A percentile compares a stretch with the other conserved stretches of the same genome.
phyloP scores from a whole-genome alignment of 2,329 filamentous ascomycete genomes.

The Neonectria hederae region DNA sequence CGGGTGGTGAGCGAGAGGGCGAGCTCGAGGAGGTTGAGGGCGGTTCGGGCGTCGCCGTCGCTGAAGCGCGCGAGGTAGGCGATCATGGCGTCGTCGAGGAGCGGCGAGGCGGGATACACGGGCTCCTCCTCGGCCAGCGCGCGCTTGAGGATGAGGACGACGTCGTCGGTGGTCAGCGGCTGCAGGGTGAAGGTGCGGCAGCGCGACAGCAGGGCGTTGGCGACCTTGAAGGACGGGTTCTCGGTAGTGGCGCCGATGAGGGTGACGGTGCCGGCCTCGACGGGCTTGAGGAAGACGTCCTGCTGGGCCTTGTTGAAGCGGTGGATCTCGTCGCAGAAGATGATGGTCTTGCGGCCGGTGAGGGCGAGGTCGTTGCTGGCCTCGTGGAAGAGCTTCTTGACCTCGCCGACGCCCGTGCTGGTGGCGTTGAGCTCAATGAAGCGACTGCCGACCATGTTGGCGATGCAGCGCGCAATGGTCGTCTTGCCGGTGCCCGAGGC shows the following conservation, averaged over 20 bases:
- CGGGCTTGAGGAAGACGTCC: constrained; percentile 91
- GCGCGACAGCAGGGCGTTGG: constrained; percentile 84
- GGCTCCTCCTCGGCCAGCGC: constrained; percentile 72
- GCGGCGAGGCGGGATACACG: constrained; percentile 53
- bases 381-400: constrained; percentile 90
- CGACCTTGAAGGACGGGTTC: constrained; percentile 94
- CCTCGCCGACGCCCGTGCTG: constrained; percentile 85
- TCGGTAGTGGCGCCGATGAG: constrained; percentile 96
- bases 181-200: constrained; percentile 90
- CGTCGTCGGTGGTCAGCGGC: constrained; percentile 76
- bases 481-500: constrained; percentile 85
- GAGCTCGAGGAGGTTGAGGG: constrained; percentile 90
- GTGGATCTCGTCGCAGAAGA: constrained; percentile 98
- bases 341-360: constrained; percentile 89
- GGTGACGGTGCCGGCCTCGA: constrained; percentile 89
- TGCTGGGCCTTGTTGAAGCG: constrained; percentile 92
- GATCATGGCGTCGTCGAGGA: constrained; percentile 82
- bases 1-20: constrained; percentile 75
- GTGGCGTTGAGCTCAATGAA: constrained; percentile 98
- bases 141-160: constrained; percentile 78
- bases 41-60: constrained; percentile 92
- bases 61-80: constrained; percentile 85
- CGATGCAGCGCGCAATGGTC: constrained; percentile 91
- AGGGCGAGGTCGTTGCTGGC: constrained; percentile 81
- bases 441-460: constrained; percentile 80